Evolutionary conservation across 2,329 filamentous ascomycete species (phyloP).

Genomic region (Alternaria angustiovoidea): DNA sequence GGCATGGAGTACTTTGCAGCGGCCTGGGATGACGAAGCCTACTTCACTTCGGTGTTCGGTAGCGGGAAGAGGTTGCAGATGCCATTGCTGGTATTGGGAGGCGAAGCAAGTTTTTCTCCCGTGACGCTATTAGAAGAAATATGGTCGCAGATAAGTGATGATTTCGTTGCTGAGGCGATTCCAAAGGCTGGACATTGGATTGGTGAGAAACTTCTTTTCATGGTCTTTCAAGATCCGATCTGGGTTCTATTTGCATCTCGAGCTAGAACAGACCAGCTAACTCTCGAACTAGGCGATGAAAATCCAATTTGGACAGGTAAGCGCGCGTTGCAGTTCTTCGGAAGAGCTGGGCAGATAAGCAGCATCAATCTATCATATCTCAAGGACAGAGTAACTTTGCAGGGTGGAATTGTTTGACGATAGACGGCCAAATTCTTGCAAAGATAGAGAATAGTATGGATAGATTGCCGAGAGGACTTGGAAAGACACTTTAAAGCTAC

Average conservation of each 20-base stretch:
- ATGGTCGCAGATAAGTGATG: neutral
- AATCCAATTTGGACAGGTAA: neutral
- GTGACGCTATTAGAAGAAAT: neutral
- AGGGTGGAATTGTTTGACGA: neutral
- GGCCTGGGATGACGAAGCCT: neutral
- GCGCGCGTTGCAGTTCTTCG: neutral
- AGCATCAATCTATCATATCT: neutral
- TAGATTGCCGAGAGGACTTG: neutral
- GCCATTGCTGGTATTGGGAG: neutral
- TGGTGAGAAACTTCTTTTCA: neutral
- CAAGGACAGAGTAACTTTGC: neutral
- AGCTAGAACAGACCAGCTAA: neutral
- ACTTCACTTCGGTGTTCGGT: neutral
- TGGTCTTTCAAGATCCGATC: neutral
- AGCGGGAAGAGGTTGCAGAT: neutral
- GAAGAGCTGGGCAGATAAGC: neutral
- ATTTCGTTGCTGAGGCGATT: neutral
- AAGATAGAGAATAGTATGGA: neutral
- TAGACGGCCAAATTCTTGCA: neutral
- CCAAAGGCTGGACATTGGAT: conserved; percentile 4
- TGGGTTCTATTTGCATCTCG: neutral
- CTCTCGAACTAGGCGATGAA: neutral
- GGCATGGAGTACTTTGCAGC: conserved; percentile 52
- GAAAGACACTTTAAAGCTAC: neutral
- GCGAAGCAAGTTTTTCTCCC: neutral